A percentile compares a stretch with the other conserved stretches of the same genome.
Conservation (phyloP, 2,329 filamentous ascomycete genomes). For the Apiospora malaysiana region DNA sequence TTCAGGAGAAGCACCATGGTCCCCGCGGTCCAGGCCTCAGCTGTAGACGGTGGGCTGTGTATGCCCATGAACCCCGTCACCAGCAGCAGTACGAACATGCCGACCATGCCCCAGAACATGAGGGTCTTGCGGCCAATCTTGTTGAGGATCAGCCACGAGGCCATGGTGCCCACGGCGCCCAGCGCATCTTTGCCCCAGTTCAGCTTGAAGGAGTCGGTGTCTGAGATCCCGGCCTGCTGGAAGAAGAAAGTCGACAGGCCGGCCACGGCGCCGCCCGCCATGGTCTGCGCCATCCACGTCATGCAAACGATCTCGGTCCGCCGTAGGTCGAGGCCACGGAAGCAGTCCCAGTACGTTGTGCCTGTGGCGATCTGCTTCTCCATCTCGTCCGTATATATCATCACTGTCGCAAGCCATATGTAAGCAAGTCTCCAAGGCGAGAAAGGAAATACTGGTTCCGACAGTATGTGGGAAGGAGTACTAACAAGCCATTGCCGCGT, state of each 20-base stretch:
- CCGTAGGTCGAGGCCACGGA: conserved; percentile 43
- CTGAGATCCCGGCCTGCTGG: conserved; percentile 35
- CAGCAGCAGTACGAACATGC: conserved; percentile 41
- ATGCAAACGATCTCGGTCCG: conserved; percentile 39
- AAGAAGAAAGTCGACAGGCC: conserved; percentile 40
- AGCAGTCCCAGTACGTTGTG: conserved; percentile 45
- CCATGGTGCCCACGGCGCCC: conserved; percentile 43
- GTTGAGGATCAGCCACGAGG: conserved; percentile 41
- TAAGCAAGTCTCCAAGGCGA: background rate
- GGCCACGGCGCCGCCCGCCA: conserved; percentile 31
- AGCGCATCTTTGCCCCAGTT: conserved; percentile 41
- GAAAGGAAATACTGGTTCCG: too few relatives aligned
- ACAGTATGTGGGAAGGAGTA: background rate
- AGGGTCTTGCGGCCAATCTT: conserved; percentile 44
- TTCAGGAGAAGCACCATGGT: conserved; percentile 46
- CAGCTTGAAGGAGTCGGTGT: conserved; percentile 30
- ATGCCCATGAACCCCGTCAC: conserved; percentile 41
- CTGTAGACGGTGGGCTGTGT: background rate
- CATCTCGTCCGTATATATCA: conserved; percentile 44
- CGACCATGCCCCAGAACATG: conserved; percentile 41
- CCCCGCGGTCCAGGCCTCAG: conserved; percentile 37
- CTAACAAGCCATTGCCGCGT: conserved; percentile 27
- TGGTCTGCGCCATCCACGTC: conserved; percentile 33
- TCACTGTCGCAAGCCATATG: conserved; percentile 30
- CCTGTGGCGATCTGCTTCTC: conserved; percentile 37